phyloP scores from a whole-genome alignment of 2,329 filamentous ascomycete genomes.

The Teratosphaeria viscida region DNA sequence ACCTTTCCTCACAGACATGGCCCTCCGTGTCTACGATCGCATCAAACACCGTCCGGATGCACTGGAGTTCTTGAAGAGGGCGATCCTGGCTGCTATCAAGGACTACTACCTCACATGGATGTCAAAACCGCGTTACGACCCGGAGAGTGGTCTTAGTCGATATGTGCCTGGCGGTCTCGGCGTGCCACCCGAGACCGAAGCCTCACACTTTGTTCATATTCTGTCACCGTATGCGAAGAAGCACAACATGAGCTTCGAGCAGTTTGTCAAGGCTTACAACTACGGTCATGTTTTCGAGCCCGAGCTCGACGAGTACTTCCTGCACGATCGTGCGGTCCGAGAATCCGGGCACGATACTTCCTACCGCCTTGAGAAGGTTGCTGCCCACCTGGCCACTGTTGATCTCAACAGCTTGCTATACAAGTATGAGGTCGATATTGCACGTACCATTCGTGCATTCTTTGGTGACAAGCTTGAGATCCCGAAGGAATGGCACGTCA shows the following conservation, averaged over 20 bases:
- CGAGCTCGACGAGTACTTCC: conserved; percentile 86
- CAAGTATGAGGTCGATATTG: conserved; percentile 95
- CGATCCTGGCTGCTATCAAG: conserved; percentile 88
- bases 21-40: conserved; percentile 81
- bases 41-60: conserved; percentile 79
- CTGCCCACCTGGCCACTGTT: conserved; percentile 81
- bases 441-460: conserved; percentile 68
- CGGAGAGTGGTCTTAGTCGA: conserved; percentile 65
- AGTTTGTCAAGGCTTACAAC: conserved; percentile 88
- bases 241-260: conserved; percentile 66
- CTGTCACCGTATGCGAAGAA: conserved; percentile 75
- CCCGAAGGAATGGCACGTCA: conserved; percentile 68
- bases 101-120: conserved; percentile 91
- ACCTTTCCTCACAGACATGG: conserved; percentile 96
- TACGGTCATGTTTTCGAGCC: conserved; percentile 64
- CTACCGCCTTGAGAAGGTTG: conserved; percentile 81
- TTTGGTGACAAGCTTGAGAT: conserved; percentile 78
- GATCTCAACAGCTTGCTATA: conserved; percentile 91
- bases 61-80: conserved; percentile 66
- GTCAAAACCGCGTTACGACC: conserved; percentile 59
- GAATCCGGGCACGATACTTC: conserved; percentile 96
- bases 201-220: conserved; percentile 74
- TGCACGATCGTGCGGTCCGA: conserved; percentile 89
- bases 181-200: conserved; percentile 85
- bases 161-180: conserved; percentile 77